phyloP scores from a whole-genome alignment of 2,329 filamentous ascomycete genomes.

The Colletotrichum caudatum region DNA sequence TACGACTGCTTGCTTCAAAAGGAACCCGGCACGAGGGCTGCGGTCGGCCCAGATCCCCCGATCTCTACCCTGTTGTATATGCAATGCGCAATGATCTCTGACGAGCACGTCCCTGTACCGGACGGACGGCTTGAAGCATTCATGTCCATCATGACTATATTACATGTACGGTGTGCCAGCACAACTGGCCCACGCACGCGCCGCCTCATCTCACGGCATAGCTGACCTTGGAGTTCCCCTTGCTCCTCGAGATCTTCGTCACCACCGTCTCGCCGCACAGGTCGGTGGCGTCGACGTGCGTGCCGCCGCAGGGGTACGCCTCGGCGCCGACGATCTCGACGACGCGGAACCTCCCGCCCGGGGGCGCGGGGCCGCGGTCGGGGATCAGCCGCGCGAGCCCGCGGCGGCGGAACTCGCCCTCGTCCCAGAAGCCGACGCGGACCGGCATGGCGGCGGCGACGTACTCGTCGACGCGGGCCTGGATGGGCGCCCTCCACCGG shows the following conservation, averaged over 20 bases:
- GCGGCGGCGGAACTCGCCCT: constrained; percentile 67
- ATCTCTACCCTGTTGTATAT: background rate
- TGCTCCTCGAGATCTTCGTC: constrained; percentile 74
- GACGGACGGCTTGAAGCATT: background rate
- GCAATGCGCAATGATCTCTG: background rate
- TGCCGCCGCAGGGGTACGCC: constrained; percentile 80
- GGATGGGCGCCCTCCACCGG: constrained; percentile 71
- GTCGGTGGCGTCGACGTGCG: constrained; percentile 74
- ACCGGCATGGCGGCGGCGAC: constrained; percentile 68
- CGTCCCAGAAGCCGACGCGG: constrained; percentile 75
- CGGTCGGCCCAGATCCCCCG: background rate
- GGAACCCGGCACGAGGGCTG: background rate
- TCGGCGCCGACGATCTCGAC: constrained; percentile 77
- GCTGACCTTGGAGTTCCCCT: constrained; percentile 72
- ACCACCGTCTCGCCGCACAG: constrained; percentile 71
- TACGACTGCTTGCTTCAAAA: too few relatives aligned
- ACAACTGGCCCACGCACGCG: too few relatives aligned
- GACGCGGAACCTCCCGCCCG: constrained; percentile 71
- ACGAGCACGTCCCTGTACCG: background rate
- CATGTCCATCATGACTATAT: background rate
- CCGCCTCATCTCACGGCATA: constrained; percentile 48
- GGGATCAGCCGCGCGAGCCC: constrained; percentile 68
- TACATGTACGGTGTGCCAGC: background rate
- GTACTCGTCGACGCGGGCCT: constrained; percentile 70
- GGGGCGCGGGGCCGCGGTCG: constrained; percentile 57